Conservation (phyloP, 2,329 filamentous ascomycete genomes). For the Fusarium succisae region DNA sequence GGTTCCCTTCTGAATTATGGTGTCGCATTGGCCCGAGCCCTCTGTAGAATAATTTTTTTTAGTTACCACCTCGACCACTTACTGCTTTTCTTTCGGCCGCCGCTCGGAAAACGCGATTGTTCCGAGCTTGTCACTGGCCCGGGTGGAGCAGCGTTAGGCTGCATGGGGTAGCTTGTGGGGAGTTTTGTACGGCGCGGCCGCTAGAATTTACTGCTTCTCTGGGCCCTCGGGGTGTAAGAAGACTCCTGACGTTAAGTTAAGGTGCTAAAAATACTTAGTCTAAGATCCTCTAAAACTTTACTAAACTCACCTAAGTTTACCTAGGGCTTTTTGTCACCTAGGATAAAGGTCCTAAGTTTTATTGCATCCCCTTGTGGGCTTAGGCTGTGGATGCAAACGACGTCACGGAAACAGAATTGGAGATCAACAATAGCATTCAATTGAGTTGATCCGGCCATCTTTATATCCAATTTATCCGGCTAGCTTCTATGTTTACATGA, state of each 20-base stretch:
- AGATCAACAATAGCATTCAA: neutral
- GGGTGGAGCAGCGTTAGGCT: conserved; percentile 8
- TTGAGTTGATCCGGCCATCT: neutral
- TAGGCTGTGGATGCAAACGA: conserved; percentile 27
- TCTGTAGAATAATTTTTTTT: conserved; percentile 20
- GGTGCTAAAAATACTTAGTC: too few relatives aligned
- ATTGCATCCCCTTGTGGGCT: neutral
- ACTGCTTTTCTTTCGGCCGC: conserved; percentile 27
- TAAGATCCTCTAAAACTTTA: too few relatives aligned
- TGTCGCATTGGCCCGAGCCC: conserved; percentile 35
- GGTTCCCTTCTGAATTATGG: conserved; percentile 6
- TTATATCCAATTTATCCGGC: neutral
- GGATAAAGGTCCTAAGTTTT: too few relatives aligned
- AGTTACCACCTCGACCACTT: too few relatives aligned
- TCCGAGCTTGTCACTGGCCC: conserved; percentile 35
- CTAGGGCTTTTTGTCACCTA: too few relatives aligned
- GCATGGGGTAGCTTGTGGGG: conserved; percentile 16
- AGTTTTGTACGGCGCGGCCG: conserved; percentile 4
- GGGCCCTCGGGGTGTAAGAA: too few relatives aligned
- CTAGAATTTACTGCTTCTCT: conserved; percentile 11
- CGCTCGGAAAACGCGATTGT: conserved; percentile 38
- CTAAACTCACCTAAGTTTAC: too few relatives aligned
- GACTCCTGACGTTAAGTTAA: too few relatives aligned
- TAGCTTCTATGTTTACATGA: accelerated
- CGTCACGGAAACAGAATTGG: conserved; percentile 18